Percentiles rank a stretch among this genome's conserved stretches.
phyloP scores from a whole-genome alignment of 2,329 filamentous ascomycete species.

The Colletotrichum acutatum region DNA sequence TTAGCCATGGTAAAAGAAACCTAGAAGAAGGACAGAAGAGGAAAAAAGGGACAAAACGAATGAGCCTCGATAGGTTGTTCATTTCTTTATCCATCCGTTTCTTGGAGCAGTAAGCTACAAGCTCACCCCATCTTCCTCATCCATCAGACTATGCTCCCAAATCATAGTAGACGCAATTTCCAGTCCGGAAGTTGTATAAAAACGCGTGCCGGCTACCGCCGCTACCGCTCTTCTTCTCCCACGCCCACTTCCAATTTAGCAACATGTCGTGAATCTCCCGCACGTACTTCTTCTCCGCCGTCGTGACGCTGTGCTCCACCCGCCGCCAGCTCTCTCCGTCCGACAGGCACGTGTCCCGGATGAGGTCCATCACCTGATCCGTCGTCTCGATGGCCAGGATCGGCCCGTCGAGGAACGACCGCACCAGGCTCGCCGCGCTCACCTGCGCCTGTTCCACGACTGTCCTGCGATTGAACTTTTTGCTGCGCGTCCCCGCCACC shows the following conservation, averaged over 20 bases:
- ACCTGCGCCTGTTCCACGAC: constrained; percentile 83
- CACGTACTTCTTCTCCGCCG: constrained; percentile 84
- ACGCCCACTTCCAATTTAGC: constrained; percentile 68
- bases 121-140: background rate
- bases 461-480: constrained; percentile 89
- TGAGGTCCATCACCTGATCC: constrained; percentile 82
- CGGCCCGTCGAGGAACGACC: constrained; percentile 79
- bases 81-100: background rate
- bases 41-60: too few relatives aligned
- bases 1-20: too few relatives aligned
- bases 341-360: constrained; percentile 78
- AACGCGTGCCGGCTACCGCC: constrained; percentile 77
- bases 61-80: background rate
- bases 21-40: too few relatives aligned
- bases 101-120: background rate
- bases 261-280: constrained; percentile 85
- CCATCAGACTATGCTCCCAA: constrained; percentile 57
- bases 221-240: constrained; percentile 62
- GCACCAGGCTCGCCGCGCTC: constrained; percentile 70
- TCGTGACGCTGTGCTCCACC: constrained; percentile 81
- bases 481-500: constrained; percentile 82
- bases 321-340: constrained; percentile 87
- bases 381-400: constrained; percentile 90
- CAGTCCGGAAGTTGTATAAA: constrained; percentile 91
- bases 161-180: constrained; percentile 87